Evolutionary conservation across 306 rosid genomes (phyloP).

Genomic region (Urtica urens): DNA sequence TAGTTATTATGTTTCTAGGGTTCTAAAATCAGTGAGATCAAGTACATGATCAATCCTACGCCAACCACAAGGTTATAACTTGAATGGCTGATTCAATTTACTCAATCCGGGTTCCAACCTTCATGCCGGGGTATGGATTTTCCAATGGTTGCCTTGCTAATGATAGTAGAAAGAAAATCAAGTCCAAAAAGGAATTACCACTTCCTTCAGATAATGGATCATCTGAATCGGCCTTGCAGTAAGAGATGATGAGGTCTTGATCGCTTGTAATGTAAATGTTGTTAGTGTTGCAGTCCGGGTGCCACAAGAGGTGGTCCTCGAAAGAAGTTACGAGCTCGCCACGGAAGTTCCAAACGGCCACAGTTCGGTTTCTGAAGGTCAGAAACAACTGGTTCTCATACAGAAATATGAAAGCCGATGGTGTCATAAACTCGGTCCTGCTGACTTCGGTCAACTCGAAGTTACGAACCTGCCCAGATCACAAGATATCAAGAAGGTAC

Average conservation of each 20-base stretch:
- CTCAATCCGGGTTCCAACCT: too few relatives aligned
- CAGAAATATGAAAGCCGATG: constrained; percentile 81
- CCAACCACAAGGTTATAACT: too few relatives aligned
- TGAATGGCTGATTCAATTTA: too few relatives aligned
- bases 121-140: too few relatives aligned
- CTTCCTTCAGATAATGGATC: constrained; percentile 71
- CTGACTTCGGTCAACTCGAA: constrained; percentile 62
- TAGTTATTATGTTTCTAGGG: too few relatives aligned
- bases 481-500: constrained; percentile 17
- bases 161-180: too few relatives aligned
- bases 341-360: constrained; percentile 91
- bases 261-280: constrained; percentile 88
- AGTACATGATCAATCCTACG: too few relatives aligned
- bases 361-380: constrained; percentile 74
- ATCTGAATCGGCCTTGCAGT: constrained; percentile 85
- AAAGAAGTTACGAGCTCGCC: constrained; percentile 92
- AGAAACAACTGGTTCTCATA: constrained; percentile 86
- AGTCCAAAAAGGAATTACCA: constrained; percentile 46
- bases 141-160: too few relatives aligned
- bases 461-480: constrained; percentile 52
- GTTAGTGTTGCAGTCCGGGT: constrained; percentile 91
- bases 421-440: constrained; percentile 78
- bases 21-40: too few relatives aligned
- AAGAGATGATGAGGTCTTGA: constrained; percentile 88
- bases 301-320: constrained; percentile 94